Percentiles rank a stretch among this genome's conserved stretches.
These are phyloP conservation scores for Botryosphaeria dothidea DNA, from an alignment of 2,329 filamentous ascomycete species.

Conservation along the genomic window DNA sequence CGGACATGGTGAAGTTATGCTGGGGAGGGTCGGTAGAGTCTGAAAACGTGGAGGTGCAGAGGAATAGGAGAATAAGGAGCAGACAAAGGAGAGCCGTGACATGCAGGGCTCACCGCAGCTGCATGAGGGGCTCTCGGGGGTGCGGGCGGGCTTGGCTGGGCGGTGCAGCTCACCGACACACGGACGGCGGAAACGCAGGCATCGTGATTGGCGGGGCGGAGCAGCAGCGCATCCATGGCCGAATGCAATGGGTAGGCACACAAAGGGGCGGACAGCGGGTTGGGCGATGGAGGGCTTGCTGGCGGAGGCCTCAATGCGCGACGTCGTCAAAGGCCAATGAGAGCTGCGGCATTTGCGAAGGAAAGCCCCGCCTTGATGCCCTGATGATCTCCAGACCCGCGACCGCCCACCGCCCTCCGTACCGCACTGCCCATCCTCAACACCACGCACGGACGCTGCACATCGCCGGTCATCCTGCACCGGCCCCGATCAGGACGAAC, in stretches of 20 bases:
- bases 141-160: slow-evolving; percentile 9
- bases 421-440: not conserved
- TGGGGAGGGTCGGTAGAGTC: not conserved
- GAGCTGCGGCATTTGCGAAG: not conserved
- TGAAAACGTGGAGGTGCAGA: not conserved
- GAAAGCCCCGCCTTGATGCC: not conserved
- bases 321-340: not conserved
- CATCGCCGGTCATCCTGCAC: not conserved
- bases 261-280: not conserved
- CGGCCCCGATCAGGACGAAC: too few relatives aligned
- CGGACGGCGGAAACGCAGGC: not conserved
- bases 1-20: not conserved
- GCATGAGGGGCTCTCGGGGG: slow-evolving; percentile 4
- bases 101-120: slow-evolving; percentile 16
- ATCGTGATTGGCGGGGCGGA: slow-evolving; percentile 10
- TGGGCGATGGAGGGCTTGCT: not conserved
- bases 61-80: not conserved
- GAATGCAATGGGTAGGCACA: not conserved
- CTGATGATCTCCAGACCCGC: not conserved
- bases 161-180: slow-evolving; percentile 10
- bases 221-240: not conserved
- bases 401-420: too few relatives aligned
- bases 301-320: not conserved
- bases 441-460: not conserved
- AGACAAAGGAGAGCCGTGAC: slow-evolving; percentile 8